phyloP scores from a whole-genome alignment of 1,284 basidiomycete species.

The Apiotrichum sp. region DNA sequence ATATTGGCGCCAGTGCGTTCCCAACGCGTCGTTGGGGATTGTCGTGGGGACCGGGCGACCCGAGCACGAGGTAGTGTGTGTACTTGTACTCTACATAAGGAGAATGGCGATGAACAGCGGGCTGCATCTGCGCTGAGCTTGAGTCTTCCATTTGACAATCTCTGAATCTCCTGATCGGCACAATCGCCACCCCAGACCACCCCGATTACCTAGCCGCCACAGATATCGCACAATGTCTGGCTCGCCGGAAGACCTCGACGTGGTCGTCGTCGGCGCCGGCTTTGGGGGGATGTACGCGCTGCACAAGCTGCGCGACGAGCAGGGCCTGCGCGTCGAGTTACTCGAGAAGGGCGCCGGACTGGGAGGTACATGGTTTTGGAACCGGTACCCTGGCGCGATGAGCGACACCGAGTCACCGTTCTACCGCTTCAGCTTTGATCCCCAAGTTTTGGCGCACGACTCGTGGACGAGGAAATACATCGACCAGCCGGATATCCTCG shows the following conservation, averaged over 20 bases:
- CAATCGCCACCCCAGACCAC: too few relatives aligned
- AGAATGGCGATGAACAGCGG: too few relatives aligned
- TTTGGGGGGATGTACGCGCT: conserved; percentile 10
- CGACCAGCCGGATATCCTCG: conserved; percentile 24
- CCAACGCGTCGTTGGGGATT: too few relatives aligned
- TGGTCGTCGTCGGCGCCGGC: conserved; percentile 12
- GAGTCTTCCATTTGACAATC: too few relatives aligned
- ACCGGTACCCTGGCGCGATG: conserved; percentile 22
- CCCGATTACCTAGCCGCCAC: too few relatives aligned
- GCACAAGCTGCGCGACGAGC: conserved; percentile 6
- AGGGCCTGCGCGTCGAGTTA: conserved; percentile 1
- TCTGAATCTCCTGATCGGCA: too few relatives aligned
- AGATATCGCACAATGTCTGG: too few relatives aligned
- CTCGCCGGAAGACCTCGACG: not conserved
- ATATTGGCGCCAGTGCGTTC: too few relatives aligned
- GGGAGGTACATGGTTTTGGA: conserved; percentile 15
- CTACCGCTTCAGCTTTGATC: conserved; percentile 22
- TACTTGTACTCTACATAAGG: too few relatives aligned
- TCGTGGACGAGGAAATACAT: conserved; percentile 25
- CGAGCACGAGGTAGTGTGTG: too few relatives aligned
- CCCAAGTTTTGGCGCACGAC: conserved; percentile 10
- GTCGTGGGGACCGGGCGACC: too few relatives aligned
- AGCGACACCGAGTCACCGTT: conserved; percentile 30
- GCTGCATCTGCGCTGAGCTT: too few relatives aligned
- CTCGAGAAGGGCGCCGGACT: conserved; percentile 6